Conservation (phyloP, 1,139 yeast genomes). For the Wickerhamomyces sp. region DNA sequence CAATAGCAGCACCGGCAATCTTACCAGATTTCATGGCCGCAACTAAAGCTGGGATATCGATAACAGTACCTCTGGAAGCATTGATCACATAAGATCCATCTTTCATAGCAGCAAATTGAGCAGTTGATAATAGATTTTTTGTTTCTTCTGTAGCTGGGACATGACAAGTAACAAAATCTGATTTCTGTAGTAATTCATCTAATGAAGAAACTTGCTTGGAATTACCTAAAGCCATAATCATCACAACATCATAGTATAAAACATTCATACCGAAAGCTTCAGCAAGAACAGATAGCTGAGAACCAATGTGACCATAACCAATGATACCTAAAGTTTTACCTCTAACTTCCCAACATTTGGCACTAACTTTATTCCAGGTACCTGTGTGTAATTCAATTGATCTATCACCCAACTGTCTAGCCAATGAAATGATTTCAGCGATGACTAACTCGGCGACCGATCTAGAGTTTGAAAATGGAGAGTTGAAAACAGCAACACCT, state of each 20-base stretch:
- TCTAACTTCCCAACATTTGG: conserved; percentile 98
- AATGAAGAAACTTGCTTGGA: conserved; percentile 88
- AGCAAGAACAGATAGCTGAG: conserved; percentile 94
- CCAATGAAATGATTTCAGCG: conserved; percentile 89
- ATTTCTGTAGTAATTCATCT: conserved; percentile 70
- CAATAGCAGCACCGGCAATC: conserved; percentile 96
- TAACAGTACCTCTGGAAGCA: conserved; percentile 97
- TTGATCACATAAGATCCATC: conserved; percentile 92
- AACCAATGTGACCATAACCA: conserved; percentile 98
- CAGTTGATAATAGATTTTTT: conserved; percentile 79
- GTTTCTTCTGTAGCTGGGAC: conserved; percentile 96
- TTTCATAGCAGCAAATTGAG: conserved; percentile 95
- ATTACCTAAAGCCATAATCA: conserved; percentile 96
- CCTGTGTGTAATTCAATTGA: conserved; percentile 95
- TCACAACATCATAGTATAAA: conserved; percentile 82
- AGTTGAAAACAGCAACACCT: conserved; percentile 96
- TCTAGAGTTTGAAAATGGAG: conserved; percentile 97
- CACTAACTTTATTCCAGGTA: conserved; percentile 94
- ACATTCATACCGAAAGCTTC: conserved; percentile 99
- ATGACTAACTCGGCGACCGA: conserved; percentile 97
- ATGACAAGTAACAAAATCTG: conserved; percentile 91
- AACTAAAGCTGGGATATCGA: conserved; percentile 90
- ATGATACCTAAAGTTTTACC: conserved; percentile 96
- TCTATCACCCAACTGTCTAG: conserved; percentile 97
- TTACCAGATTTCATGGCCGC: conserved; percentile 91